These are phyloP conservation scores for Chlorella sp. DNA, from an alignment of 139 green algal species.

Conservation along the genomic window DNA sequence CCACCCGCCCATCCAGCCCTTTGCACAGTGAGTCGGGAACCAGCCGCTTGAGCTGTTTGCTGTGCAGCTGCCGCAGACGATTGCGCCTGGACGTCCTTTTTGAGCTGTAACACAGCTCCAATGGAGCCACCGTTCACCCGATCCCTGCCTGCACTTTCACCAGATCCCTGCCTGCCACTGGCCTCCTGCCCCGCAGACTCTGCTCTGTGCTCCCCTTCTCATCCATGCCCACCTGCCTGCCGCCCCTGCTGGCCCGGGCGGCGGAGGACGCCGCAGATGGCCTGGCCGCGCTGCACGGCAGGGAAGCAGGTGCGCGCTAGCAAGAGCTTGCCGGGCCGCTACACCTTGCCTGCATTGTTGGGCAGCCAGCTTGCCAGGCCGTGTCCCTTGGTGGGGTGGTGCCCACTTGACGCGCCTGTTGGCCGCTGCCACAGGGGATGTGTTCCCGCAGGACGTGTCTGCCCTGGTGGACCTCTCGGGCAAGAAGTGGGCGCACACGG, in stretches of 20 bases:
- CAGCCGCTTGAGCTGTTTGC: too few species aligned
- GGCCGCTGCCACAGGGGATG: neutral
- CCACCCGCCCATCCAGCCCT: constrained; percentile 56
- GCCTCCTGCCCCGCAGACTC: neutral
- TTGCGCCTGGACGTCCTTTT: too few species aligned
- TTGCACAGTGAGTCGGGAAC: constrained; percentile 59
- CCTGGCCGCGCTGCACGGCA: constrained; percentile 43
- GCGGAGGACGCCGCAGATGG: constrained; percentile 23
- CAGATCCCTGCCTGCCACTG: too few species aligned
- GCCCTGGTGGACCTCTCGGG: constrained; percentile 64
- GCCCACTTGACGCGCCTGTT: too few species aligned
- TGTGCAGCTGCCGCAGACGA: too few species aligned
- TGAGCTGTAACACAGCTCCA: too few species aligned
- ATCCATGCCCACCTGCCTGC: constrained; percentile 56
- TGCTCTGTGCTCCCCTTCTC: constrained; percentile 69
- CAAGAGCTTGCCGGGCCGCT: too few species aligned
- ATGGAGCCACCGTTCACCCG: too few species aligned
- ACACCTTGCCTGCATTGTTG: too few species aligned
- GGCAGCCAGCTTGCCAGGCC: too few species aligned
- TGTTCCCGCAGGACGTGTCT: constrained; percentile 12
- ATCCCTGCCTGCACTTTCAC: too few species aligned
- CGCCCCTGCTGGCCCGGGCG: constrained; percentile 43
- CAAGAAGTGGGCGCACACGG: constrained; percentile 74
- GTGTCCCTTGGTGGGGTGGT: too few species aligned
- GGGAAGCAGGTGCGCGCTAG: neutral